Base-by-base conservation (phyloP, 441 rosid genomes). In the Populus trichocarpa region DNA sequence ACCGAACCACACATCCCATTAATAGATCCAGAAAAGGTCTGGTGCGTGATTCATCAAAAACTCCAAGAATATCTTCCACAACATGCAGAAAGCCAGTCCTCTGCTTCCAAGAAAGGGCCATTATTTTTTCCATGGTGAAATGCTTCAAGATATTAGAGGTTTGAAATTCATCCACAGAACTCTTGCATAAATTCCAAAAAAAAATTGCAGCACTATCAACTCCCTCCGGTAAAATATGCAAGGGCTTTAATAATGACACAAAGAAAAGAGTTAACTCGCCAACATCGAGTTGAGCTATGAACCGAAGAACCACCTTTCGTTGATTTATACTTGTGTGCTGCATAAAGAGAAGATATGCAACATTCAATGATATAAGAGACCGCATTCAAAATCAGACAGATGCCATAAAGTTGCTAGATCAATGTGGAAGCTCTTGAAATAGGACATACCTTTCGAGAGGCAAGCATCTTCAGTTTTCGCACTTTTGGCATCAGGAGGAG, bases 1-100 rank as follows among this genome's bases (percentile, higher is more conserved):
- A 81, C 78, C 91, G 93, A 72, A 90, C 93, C 85, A 91, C 93
- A 85, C 91, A 91, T 75, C 97, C 98, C 92, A 92, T 91, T 76
- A 97, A 78, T 70, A 93, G 87, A 83, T 90, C 87, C 81, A 97
- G 88, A 84, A 91, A 95, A 76, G 99, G 97, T 78, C 81, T 82
- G 83, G 90, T 69, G 77, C 82, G 97, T 30, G 83, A 75, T 83
- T 91, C 96, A 88, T 91, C 98, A 88, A 97, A 93, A 82, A 89
- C 91, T 78, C 82, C 89, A 76, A 97, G 86, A 82, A 92, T 80
- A 76, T 91, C 95, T 81, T 91, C 91, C 83, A 95, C 84, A 70
- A 97, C 99, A 82, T 95, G 97, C 81, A 97, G 86, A 86, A 93
- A 93, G 42, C 95, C 97, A 80, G 83, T 89, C 84, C 81, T 87